Conservation (phyloP, 306 rosid genomes). For the Cicer pinnatifidum region DNA sequence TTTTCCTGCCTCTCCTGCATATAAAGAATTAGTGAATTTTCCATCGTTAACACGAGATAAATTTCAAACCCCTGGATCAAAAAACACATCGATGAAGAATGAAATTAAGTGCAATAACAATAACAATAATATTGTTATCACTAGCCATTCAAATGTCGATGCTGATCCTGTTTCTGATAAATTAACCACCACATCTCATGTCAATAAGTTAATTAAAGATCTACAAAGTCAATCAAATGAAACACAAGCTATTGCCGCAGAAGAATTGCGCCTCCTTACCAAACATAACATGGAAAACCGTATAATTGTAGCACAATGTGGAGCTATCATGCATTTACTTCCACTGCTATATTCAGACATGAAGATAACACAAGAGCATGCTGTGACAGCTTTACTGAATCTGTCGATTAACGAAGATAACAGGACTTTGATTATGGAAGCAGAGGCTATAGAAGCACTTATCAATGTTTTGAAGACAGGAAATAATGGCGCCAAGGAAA, state of each 20-base stretch:
- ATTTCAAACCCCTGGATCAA: slow-evolving; percentile 48
- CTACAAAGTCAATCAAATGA: slow-evolving; percentile 66
- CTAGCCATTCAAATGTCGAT: slow-evolving; percentile 45
- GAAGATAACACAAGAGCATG: slow-evolving; percentile 81
- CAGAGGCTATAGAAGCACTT: slow-evolving; percentile 83
- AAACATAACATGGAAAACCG: slow-evolving; percentile 86
- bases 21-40: slow-evolving; percentile 49
- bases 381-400: slow-evolving; percentile 91
- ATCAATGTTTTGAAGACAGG: slow-evolving; percentile 84
- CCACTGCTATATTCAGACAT: slow-evolving; percentile 67
- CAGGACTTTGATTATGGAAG: slow-evolving; percentile 78
- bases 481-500: slow-evolving; percentile 79
- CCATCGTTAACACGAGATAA: slow-evolving; percentile 53
- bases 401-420: slow-evolving; percentile 76
- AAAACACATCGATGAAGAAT: slow-evolving; percentile 47
- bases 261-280: slow-evolving; percentile 80
- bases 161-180: slow-evolving; percentile 55
- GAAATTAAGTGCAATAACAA: slow-evolving; percentile 47
- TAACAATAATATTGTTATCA: background rate
- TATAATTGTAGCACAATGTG: slow-evolving; percentile 65
- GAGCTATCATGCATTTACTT: slow-evolving; percentile 69
- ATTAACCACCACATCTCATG: slow-evolving; percentile 58
- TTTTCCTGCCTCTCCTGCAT: slow-evolving; percentile 47
- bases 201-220: slow-evolving; percentile 71
- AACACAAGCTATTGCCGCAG: slow-evolving; percentile 75